Evolutionary conservation across 108 stramenopile genomes (phyloP), one percentile per base, ranked within the genome.

Genomic region (Pseudonitzschia pungens): DNA sequence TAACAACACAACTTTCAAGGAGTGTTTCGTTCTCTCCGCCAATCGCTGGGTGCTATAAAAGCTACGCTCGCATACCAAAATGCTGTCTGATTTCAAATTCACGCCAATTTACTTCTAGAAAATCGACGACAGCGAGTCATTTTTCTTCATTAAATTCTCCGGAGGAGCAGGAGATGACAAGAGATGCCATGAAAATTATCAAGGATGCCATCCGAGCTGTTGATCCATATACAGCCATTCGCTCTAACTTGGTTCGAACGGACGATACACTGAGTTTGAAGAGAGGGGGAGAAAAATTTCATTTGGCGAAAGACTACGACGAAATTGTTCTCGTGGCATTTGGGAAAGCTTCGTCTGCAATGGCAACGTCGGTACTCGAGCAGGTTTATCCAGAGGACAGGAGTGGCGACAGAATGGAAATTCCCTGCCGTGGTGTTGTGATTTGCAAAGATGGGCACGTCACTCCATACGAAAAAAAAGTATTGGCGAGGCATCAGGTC

Each of bases 361-460:
- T 95, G 93, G 90, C 93, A 36, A 60, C 78, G 12, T 84, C 87
- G 24, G 67, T 81, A 33, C 68, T 83, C 28, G 77, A 92, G 65
- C 76, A 86, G 18, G 40, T 87, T 21, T 66, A 53, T 24, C 44
- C 44, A 56, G n/a, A 69, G 16, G 51, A 71, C 52, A 33, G 22
- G 21, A 33, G 57, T 22, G 27, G 68, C 6, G 18, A 32, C 0
- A 75, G 31, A 18, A 41, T 24, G 33, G 15, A 36, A n/a, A 53
- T 60, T 66, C 42, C 54, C 14, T 69, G 86, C 24, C 79, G 72
- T 4, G 93, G 93, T n/a, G 67, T 87, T 16, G 87, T 88, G 8
- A 91, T 95, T 64, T 85, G 86, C 73, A 95, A 95, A 75, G 93
- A 95, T 74, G 90, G 80, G 65, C 93, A 95, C 81, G 91, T 85